Percentiles rank a stretch among this genome's conserved stretches.
Evolutionary conservation across 495 filamentous ascomycete genomes (phyloP).

Genomic region (Eremomyces bilateralis): DNA sequence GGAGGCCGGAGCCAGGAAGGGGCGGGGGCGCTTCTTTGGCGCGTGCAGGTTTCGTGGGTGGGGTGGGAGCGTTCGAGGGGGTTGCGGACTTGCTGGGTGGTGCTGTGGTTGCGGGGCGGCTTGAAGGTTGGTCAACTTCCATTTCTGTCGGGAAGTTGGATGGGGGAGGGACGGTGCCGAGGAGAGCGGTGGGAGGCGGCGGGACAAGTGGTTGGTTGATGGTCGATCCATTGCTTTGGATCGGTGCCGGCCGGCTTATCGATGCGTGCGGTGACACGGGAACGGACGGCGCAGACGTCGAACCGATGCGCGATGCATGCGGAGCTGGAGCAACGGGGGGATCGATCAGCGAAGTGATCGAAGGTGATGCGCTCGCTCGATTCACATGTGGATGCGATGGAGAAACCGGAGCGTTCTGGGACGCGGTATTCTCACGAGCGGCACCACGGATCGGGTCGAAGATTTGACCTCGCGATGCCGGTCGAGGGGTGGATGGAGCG

Average conservation of each 20-base stretch:
- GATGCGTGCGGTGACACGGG: slow-evolving; percentile 7
- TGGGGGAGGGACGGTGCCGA: slow-evolving; percentile 1
- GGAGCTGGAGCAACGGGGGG: slow-evolving; percentile 29
- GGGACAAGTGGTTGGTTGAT: slow-evolving; percentile 3
- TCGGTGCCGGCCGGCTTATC: no score
- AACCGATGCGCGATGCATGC: slow-evolving; percentile 2
- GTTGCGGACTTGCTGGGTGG: slow-evolving; percentile 23
- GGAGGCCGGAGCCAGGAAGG: slow-evolving; percentile 44
- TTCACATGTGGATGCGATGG: slow-evolving; percentile 24
- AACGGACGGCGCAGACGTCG: slow-evolving; percentile 14
- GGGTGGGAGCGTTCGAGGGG: slow-evolving; percentile 28
- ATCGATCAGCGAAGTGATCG: slow-evolving; percentile 77
- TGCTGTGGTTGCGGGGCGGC: no score
- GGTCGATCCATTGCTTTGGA: no score
- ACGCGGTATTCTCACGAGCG: no score
- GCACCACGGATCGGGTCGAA: slow-evolving; percentile 74
- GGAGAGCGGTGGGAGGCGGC: slow-evolving; percentile 4
- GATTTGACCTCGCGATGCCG: slow-evolving; percentile 47
- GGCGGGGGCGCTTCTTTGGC: slow-evolving; percentile 30
- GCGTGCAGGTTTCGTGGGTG: slow-evolving; percentile 36
- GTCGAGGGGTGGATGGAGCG: slow-evolving; percentile 20
- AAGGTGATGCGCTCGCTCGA: slow-evolving; percentile 67
- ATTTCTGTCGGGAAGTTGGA: slow-evolving; percentile 6
- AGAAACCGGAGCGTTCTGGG: slow-evolving; percentile 28
- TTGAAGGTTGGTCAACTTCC: slow-evolving; percentile 13